Evolutionary conservation across 805 yeast species (phyloP).

Genomic region (Lachancea nothofagi): DNA sequence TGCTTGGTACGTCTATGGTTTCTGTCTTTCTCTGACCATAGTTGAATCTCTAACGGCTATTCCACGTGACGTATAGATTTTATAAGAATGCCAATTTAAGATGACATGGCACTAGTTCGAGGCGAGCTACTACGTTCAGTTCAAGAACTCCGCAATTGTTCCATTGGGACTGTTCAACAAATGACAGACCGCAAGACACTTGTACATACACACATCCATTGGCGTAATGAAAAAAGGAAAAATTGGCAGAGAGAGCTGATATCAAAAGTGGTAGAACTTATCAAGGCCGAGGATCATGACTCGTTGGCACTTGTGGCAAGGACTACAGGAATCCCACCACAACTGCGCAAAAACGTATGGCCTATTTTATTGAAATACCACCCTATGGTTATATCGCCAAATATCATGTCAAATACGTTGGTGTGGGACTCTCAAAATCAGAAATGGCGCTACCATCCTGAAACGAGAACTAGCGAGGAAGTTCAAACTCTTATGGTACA

Average conservation of each 20-base stretch:
- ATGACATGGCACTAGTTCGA: too few relatives aligned
- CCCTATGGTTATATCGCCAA: slow-evolving; percentile 78
- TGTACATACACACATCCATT: slow-evolving; percentile 20
- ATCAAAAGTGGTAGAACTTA: slow-evolving; percentile 48
- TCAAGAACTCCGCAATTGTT: too few relatives aligned
- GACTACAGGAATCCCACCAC: slow-evolving; percentile 80
- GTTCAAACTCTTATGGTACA: slow-evolving; percentile 40
- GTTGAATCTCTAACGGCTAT: too few relatives aligned
- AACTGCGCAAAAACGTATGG: slow-evolving; percentile 75
- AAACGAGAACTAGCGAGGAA: slow-evolving; percentile 18
- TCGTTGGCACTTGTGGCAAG: slow-evolving; percentile 77
- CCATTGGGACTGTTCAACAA: too few relatives aligned
- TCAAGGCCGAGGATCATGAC: slow-evolving; percentile 57
- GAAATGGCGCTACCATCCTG: slow-evolving; percentile 13
- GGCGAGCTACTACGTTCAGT: too few relatives aligned
- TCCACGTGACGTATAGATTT: too few relatives aligned
- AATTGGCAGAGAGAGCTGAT: slow-evolving; percentile 30
- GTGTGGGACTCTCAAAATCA: slow-evolving; percentile 8
- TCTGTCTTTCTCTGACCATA: too few relatives aligned
- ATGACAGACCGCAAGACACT: slow-evolving; percentile 12
- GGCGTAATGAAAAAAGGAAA: slow-evolving; percentile 27
- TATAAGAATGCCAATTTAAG: too few relatives aligned
- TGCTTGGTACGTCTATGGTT: too few relatives aligned
- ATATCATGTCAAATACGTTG: slow-evolving; percentile 52
- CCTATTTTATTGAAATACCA: slow-evolving; percentile 75